Percentiles rank a stretch among this genome's conserved stretches.
These are phyloP conservation scores for Yamagishiella unicocca DNA, from an alignment of 139 green algal genomes.

Conservation along the genomic window DNA sequence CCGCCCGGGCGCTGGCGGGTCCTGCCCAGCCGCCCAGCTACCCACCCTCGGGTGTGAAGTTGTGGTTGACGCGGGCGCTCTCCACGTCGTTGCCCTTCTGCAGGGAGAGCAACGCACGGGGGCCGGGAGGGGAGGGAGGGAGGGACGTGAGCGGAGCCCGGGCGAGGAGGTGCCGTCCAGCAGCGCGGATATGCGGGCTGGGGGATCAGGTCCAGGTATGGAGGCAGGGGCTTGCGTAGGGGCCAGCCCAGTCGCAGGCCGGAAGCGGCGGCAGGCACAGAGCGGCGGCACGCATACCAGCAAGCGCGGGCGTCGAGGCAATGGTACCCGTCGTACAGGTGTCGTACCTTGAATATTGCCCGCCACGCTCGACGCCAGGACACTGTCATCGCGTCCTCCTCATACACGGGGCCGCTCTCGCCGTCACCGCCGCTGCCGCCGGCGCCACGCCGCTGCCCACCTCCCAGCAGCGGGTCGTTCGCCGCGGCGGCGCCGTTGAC, in stretches of 20 bases:
- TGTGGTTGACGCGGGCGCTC: conserved; percentile 74
- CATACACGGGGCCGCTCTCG: neutral
- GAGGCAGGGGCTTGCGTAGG: no score
- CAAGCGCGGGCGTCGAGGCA: no score
- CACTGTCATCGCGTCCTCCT: neutral
- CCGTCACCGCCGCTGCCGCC: neutral
- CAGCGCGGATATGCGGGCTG: no score
- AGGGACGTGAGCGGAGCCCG: neutral
- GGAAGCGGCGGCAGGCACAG: no score
- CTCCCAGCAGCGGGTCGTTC: conserved; percentile 13
- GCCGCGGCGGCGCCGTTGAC: neutral
- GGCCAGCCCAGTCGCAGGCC: no score
- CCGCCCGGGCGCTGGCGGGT: neutral
- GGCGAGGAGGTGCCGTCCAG: neutral
- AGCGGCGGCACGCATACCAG: no score
- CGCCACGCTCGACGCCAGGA: conserved; percentile 3
- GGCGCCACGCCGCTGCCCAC: neutral
- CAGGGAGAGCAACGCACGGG: neutral
- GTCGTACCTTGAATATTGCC: conserved; percentile 29
- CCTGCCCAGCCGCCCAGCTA: neutral
- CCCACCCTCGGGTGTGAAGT: conserved; percentile 70
- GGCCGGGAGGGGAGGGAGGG: neutral
- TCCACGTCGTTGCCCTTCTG: conserved; percentile 62
- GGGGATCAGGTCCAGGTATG: no score
- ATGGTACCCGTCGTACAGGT: no score